Percentiles rank a stretch among this genome's conserved stretches.
phyloP scores from a whole-genome alignment of 768 basidiomycete species.

The Gautieria morchelliformis region DNA sequence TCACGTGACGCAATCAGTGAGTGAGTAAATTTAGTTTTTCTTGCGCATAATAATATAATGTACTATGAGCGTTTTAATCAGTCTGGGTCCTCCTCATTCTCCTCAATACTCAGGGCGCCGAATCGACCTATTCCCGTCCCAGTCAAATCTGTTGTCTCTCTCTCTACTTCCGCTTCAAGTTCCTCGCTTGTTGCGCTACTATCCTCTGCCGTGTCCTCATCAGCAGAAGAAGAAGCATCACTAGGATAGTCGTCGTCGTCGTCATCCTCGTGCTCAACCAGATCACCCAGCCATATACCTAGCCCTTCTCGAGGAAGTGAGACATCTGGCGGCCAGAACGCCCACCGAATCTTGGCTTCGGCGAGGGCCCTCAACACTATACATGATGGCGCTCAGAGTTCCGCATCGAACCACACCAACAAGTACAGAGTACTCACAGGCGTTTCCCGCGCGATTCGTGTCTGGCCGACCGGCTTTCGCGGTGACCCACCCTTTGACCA shows the following conservation, averaged over 20 bases:
- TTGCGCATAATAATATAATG: too few species aligned
- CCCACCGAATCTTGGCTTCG: slow-evolving; percentile 76
- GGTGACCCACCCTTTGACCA: slow-evolving; percentile 74
- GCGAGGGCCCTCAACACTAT: slow-evolving; percentile 75
- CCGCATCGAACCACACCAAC: not conserved
- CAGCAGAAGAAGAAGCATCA: not conserved
- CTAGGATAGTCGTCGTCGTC: slow-evolving; percentile 23
- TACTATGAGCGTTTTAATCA: too few species aligned
- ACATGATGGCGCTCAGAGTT: not conserved
- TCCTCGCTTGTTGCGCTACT: too few species aligned
- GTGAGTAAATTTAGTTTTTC: too few species aligned
- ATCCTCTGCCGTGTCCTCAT: not conserved
- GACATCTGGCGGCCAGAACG: slow-evolving; percentile 65
- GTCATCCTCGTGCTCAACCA: slow-evolving; percentile 26
- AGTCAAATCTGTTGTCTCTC: too few species aligned
- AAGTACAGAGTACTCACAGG: slow-evolving; percentile 56
- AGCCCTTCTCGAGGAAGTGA: slow-evolving; percentile 22
- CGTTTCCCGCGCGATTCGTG: slow-evolving; percentile 81
- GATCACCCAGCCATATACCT: slow-evolving; percentile 53
- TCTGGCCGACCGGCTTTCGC: slow-evolving; percentile 89
- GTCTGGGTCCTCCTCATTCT: too few species aligned
- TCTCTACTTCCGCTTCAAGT: too few species aligned
- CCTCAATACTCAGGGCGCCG: too few species aligned
- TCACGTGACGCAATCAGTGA: too few species aligned
- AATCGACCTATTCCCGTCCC: too few species aligned